A percentile compares a stretch with the other conserved stretches of the same genome.
These are phyloP conservation scores for Penicillium italicum DNA, from an alignment of 2,329 filamentous ascomycete genomes.

Conservation along the genomic window DNA sequence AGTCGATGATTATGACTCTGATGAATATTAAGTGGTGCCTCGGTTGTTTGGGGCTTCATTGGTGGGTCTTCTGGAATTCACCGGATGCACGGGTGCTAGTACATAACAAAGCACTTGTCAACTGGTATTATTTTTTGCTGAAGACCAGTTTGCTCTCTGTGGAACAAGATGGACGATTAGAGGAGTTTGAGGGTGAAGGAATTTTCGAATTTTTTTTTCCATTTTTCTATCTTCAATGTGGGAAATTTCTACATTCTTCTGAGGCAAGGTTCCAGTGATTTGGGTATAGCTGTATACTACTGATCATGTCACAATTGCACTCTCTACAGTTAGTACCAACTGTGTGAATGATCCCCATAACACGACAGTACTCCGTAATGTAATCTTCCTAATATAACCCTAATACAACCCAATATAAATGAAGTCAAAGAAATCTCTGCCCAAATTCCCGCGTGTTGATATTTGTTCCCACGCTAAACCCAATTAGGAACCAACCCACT, in stretches of 20 bases:
- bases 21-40: constrained; percentile 50
- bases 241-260: neutral
- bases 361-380: neutral
- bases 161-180: neutral
- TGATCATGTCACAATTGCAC: neutral
- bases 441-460: constrained; percentile 8
- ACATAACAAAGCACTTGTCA: neutral
- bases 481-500: constrained; percentile 14
- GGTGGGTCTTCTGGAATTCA: neutral
- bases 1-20: constrained; percentile 70
- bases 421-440: constrained; percentile 2
- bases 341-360: neutral
- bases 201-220: neutral
- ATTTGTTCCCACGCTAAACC: constrained; percentile 18
- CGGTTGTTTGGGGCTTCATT: constrained; percentile 3
- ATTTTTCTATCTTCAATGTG: neutral
- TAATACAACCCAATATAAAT: neutral
- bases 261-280: too few relatives aligned
- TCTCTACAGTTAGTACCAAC: neutral
- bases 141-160: neutral
- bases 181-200: neutral
- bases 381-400: neutral
- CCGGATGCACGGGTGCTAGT: neutral
- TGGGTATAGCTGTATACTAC: neutral
- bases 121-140: neutral